A percentile compares a stretch with the other conserved stretches of the same genome.
Conservation (phyloP, 768 basidiomycete species). For the Kwoniella dejecticola region DNA sequence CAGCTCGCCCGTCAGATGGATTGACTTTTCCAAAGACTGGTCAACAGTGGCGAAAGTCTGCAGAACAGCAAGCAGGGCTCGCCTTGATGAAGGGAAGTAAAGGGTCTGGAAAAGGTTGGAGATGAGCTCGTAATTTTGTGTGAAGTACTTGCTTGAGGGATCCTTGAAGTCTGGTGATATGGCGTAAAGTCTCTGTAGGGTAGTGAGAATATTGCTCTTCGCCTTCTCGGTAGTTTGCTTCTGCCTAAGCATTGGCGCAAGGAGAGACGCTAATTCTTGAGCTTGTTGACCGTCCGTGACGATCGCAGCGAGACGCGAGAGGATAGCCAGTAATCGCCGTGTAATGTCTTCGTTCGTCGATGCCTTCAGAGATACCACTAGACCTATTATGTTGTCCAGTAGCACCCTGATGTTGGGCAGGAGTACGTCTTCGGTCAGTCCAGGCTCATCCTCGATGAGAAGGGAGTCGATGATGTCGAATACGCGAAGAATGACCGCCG, state of each 20-base stretch:
- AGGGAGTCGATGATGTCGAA: slow-evolving; percentile 83
- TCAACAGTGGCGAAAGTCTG: slow-evolving; percentile 61
- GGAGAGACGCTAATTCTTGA: slow-evolving; percentile 68
- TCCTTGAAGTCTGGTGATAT: slow-evolving; percentile 60
- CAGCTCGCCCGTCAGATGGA: slow-evolving; percentile 65
- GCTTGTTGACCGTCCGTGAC: slow-evolving; percentile 73
- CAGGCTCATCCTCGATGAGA: slow-evolving; percentile 59
- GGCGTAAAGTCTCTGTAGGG: slow-evolving; percentile 65
- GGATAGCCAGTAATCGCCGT: slow-evolving; percentile 77
- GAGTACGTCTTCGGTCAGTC: slow-evolving; percentile 70
- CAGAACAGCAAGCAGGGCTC: slow-evolving; percentile 70
- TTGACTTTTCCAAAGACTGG: slow-evolving; percentile 59
- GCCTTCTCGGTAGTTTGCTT: slow-evolving; percentile 80
- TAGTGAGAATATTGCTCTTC: slow-evolving; percentile 77
- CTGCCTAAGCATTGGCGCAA: slow-evolving; percentile 77
- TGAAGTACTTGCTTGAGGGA: slow-evolving; percentile 44
- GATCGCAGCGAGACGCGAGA: slow-evolving; percentile 77
- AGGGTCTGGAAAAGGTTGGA: slow-evolving; percentile 76
- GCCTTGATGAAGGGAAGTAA: slow-evolving; percentile 70
- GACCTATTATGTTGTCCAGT: slow-evolving; percentile 68
- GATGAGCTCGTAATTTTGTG: slow-evolving; percentile 59
- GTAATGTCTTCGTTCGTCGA: slow-evolving; percentile 60
- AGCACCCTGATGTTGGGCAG: slow-evolving; percentile 62
- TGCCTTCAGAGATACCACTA: slow-evolving; percentile 67
- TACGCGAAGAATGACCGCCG: slow-evolving; percentile 73